Conservation (phyloP, 1,139 yeast species). For the Eremothecium cymbalariae region DNA sequence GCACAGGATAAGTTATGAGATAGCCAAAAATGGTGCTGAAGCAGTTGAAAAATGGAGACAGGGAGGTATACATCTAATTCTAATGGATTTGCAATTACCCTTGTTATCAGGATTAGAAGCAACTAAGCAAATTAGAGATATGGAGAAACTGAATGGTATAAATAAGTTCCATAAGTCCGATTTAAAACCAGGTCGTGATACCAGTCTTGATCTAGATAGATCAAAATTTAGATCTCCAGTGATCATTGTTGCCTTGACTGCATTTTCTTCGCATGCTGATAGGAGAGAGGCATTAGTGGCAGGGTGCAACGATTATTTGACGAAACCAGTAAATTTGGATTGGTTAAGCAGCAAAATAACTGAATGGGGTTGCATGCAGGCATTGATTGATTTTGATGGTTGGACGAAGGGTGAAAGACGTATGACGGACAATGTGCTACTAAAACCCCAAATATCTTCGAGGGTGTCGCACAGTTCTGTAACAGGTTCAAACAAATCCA, state of each 20-base stretch:
- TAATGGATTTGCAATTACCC: constrained; percentile 93
- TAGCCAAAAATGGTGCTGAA: constrained; percentile 86
- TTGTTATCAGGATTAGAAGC: constrained; percentile 92
- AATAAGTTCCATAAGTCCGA: constrained; percentile 39
- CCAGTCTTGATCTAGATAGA: constrained; percentile 38
- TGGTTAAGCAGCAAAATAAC: constrained; percentile 93
- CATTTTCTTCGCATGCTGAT: constrained; percentile 81
- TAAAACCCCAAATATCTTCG: constrained; percentile 7
- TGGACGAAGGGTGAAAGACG: constrained; percentile 53
- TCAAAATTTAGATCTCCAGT: constrained; percentile 76
- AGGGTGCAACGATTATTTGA: constrained; percentile 92
- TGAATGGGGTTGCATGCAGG: constrained; percentile 98
- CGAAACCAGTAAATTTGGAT: constrained; percentile 91
- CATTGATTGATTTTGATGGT: constrained; percentile 89
- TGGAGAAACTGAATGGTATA: constrained; percentile 72
- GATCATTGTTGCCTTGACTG: constrained; percentile 91
- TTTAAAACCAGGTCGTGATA: background rate
- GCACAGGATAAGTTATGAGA: constrained; percentile 74
- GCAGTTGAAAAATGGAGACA: constrained; percentile 87
- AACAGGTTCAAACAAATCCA: background rate
- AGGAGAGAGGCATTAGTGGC: constrained; percentile 88
- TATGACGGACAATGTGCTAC: constrained; percentile 24
- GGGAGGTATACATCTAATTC: constrained; percentile 85
- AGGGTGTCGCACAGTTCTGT: background rate
- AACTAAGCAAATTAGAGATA: constrained; percentile 75